Evolutionary conservation across 1,284 basidiomycete genomes (phyloP).

Genomic region (Cutaneotrichosporon sp.): DNA sequence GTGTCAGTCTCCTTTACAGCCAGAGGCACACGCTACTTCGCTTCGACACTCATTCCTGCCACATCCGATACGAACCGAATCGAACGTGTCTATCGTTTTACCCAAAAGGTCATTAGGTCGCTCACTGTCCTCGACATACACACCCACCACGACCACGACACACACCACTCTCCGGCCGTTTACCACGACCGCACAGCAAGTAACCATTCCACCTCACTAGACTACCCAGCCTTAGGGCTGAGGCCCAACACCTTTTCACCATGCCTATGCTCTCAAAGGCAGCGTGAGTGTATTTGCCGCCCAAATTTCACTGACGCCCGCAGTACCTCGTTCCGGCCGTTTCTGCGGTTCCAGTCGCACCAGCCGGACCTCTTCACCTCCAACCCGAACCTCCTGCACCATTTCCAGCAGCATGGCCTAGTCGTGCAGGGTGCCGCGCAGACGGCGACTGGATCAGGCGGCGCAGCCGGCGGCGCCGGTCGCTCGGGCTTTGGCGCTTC

Average conservation of each 20-base stretch:
- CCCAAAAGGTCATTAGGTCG: neutral
- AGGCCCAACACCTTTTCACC: conserved; percentile 14
- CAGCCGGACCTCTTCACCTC: conserved; percentile 46
- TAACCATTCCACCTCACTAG: neutral
- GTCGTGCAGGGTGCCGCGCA: conserved; percentile 23
- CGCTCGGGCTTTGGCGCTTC: conserved; percentile 32
- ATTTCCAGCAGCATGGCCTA: conserved; percentile 34
- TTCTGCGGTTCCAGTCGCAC: conserved; percentile 36
- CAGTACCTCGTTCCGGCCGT: conserved; percentile 45
- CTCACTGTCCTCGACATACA: neutral
- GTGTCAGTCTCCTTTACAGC: too few species aligned
- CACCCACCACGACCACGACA: neutral
- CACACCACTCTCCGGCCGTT: too few species aligned
- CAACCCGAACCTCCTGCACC: conserved; percentile 47
- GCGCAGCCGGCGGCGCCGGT: conserved; percentile 30
- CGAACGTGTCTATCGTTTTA: too few species aligned
- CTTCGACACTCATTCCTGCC: too few species aligned
- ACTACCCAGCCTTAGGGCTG: conserved; percentile 10
- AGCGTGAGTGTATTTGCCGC: conserved; percentile 34
- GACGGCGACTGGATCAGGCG: conserved; percentile 16
- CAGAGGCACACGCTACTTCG: too few species aligned
- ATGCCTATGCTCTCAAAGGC: conserved; percentile 41
- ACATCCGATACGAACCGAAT: too few species aligned
- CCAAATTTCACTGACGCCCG: neutral
- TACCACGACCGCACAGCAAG: too few species aligned